Evolutionary conservation across 2,329 filamentous ascomycete species (phyloP), one percentile per base, ranked within the genome.

Genomic region (Epichloe hybrida): DNA sequence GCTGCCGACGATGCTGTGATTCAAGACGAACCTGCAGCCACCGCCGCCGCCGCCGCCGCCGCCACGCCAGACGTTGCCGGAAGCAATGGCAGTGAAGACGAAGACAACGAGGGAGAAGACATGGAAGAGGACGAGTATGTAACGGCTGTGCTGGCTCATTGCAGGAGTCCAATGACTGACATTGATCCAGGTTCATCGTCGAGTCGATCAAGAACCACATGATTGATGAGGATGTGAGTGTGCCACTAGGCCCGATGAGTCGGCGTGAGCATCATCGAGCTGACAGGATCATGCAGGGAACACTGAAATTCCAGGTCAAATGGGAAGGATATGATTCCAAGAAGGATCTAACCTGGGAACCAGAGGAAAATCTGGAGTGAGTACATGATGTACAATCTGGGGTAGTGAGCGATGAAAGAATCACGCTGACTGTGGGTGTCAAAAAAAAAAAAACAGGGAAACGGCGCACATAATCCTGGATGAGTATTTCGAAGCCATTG

Each of bases 281-380:
- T 51, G 17, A 50, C 31, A 8, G 8, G 8, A 36, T 21, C 4
- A 17, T 34, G 5, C 53, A 79, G 69, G 77, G 76, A 20, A 62
- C 64, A 4, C 59, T 81, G 0, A 73, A 74, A 45, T 89, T 84
- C 60, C 74, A 83, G 48, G 84, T 93, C 37, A 89, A 91, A 60
- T 93, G 87, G 87, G 79, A 86, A 56, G 86, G 86, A 3, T 93
- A 83, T 55, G 79, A 86, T 0, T 77, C 81, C 54, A 80, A 81
- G 54, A 64, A 70, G 0, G 87, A 93, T 57, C 68, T 79, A 59
- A 93, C 87, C 0, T 91, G 86, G 86, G 87, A 93, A 62, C 82
- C 84, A 0, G 82, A 87, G 58, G 79, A 80, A 9, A 90, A 89
- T 52, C 57, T 68, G 6, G 42, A 55, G 65, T 67, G 56, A 47